Conservation (phyloP, 2,329 filamentous ascomycete species). For the Curvularia spicifera region DNA sequence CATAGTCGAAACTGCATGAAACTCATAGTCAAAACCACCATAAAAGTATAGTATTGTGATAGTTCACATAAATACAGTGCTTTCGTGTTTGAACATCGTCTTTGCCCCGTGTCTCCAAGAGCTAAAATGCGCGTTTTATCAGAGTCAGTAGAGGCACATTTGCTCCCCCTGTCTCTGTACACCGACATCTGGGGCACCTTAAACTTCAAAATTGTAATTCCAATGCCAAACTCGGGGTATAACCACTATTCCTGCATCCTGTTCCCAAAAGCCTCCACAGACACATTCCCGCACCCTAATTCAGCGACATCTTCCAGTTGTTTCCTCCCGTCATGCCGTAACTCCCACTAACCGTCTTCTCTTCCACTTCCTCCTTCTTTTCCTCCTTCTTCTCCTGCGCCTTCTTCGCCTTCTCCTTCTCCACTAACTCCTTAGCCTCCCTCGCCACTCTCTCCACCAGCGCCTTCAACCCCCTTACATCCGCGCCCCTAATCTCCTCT, state of each 20-base stretch:
- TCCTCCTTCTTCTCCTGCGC: conserved; percentile 5
- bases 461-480: conserved; percentile 35
- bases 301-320: conserved; percentile 41
- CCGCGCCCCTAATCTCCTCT: conserved; percentile 40
- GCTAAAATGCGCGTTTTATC: no score
- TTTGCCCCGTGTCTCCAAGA: no score
- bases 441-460: conserved; percentile 30
- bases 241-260: background rate
- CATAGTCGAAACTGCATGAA: no score
- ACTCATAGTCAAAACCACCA: no score
- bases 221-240: background rate
- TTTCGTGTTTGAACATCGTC: no score
- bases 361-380: conserved; percentile 20
- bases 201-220: background rate
- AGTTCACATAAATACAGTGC: no score
- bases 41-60: no score
- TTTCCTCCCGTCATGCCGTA: conserved; percentile 43
- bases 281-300: conserved; percentile 1
- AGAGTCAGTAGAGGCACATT: no score
- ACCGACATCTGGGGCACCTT: background rate
- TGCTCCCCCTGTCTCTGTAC: no score
- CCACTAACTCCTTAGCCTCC: conserved; percentile 21
- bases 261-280: background rate
- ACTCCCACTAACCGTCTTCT: conserved; percentile 43
- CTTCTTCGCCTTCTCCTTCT: conserved; percentile 16